These are phyloP conservation scores for Parastagonospora nodorum DNA, from an alignment of 2,329 filamentous ascomycete species.

Conservation along the genomic window DNA sequence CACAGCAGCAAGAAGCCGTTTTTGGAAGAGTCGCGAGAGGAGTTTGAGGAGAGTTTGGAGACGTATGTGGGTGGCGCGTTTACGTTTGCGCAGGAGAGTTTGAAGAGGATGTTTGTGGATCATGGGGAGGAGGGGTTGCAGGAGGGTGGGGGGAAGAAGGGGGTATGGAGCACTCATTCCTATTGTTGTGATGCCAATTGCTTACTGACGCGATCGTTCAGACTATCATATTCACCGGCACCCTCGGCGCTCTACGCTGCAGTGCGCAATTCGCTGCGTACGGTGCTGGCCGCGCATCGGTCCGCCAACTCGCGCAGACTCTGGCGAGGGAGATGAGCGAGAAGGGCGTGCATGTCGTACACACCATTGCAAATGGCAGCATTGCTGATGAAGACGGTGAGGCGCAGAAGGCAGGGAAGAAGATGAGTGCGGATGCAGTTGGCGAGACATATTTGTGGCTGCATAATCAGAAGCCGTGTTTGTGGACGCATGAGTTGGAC, in stretches of 20 bases:
- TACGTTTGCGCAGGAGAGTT: slow-evolving; percentile 59
- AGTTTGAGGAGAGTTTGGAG: slow-evolving; percentile 52
- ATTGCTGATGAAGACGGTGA: slow-evolving; percentile 59
- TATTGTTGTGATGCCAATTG: background rate
- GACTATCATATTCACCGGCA: slow-evolving; percentile 63
- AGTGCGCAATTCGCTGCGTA: slow-evolving; percentile 62
- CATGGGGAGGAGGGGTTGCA: slow-evolving; percentile 55
- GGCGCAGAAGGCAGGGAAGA: slow-evolving; percentile 56
- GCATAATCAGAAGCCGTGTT: slow-evolving; percentile 53
- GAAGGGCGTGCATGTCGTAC: slow-evolving; percentile 64
- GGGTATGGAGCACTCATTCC: slow-evolving; percentile 32
- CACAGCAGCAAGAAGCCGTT: slow-evolving; percentile 61
- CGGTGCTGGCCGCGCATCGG: slow-evolving; percentile 58
- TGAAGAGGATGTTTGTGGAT: slow-evolving; percentile 59
- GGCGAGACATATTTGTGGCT: slow-evolving; percentile 62
- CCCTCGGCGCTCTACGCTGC: slow-evolving; percentile 58
- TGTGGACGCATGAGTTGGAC: slow-evolving; percentile 60
- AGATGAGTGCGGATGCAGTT: slow-evolving; percentile 63
- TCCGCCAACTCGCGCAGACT: slow-evolving; percentile 61
- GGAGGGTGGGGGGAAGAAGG: slow-evolving; percentile 58
- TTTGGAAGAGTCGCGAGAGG: slow-evolving; percentile 58
- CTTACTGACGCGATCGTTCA: background rate
- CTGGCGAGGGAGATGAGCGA: slow-evolving; percentile 62
- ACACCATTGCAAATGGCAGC: slow-evolving; percentile 62
- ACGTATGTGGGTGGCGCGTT: slow-evolving; percentile 62